These are phyloP conservation scores for Paradendryphiella salina DNA, from an alignment of 2,329 filamentous ascomycete genomes.

Conservation along the genomic window DNA sequence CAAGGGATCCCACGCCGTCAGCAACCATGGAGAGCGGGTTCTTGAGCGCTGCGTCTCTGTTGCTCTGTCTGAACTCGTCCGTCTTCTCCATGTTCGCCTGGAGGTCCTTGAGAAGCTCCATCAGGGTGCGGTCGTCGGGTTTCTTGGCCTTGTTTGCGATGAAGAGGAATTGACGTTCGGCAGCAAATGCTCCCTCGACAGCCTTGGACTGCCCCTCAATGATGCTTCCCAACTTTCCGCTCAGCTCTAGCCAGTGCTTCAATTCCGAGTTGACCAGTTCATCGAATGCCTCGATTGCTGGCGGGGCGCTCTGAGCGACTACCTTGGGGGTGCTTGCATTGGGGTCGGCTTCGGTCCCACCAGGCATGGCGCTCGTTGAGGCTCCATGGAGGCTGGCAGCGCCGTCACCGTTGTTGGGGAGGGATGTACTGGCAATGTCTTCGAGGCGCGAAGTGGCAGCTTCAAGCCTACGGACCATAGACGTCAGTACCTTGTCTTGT, in stretches of 20 bases:
- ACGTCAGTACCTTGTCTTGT: conserved; percentile 54
- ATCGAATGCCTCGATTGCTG: conserved; percentile 88
- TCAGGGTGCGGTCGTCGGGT: conserved; percentile 72
- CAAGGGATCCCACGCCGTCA: conserved; percentile 85
- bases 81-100: conserved; percentile 80
- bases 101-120: conserved; percentile 82
- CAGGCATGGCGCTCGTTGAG: conserved; percentile 31
- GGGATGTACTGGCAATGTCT: conserved; percentile 82
- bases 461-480: conserved; percentile 72
- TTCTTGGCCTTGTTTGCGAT: conserved; percentile 91
- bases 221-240: conserved; percentile 74
- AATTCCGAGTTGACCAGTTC: conserved; percentile 73
- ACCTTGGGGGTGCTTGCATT: conserved; percentile 42
- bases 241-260: conserved; percentile 75
- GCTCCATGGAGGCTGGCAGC: conserved; percentile 34
- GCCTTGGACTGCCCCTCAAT: conserved; percentile 73
- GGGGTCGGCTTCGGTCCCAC: conserved; percentile 42
- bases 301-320: conserved; percentile 50
- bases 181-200: conserved; percentile 70
- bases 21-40: conserved; percentile 85
- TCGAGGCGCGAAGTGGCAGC: conserved; percentile 94
- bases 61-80: conserved; percentile 78
- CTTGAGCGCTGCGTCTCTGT: conserved; percentile 73
- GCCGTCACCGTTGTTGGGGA: conserved; percentile 42
- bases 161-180: conserved; percentile 84